A percentile compares a stretch with the other conserved stretches of the same genome.
These are phyloP conservation scores for Globisporangium solare DNA, from an alignment of 352 stramenopile genomes.

Conservation along the genomic window DNA sequence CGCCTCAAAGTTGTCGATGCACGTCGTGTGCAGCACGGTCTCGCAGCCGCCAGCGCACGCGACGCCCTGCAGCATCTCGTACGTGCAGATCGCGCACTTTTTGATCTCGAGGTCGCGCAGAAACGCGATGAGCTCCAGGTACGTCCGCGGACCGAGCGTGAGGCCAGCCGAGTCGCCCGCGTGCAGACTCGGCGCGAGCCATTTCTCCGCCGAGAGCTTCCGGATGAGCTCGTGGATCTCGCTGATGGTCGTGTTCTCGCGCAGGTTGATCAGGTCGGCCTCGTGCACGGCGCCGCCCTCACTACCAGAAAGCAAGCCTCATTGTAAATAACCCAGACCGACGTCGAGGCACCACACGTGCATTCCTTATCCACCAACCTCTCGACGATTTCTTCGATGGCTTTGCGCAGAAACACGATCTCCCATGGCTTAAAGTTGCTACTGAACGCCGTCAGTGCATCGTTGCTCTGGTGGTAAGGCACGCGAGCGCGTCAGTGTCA, in stretches of 20 bases:
- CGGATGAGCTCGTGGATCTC: slow-evolving; percentile 64
- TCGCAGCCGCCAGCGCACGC: slow-evolving; percentile 35
- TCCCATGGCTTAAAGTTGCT: slow-evolving; percentile 81
- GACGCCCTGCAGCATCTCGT: slow-evolving; percentile 65
- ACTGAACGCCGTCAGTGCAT: slow-evolving; percentile 65
- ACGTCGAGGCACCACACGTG: too few relatives aligned
- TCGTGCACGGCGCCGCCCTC: slow-evolving; percentile 63
- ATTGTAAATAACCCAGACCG: too few relatives aligned
- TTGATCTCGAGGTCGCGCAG: slow-evolving; percentile 70
- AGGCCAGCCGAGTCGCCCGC: slow-evolving; percentile 31
- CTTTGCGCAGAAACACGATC: slow-evolving; percentile 80
- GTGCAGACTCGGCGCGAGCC: slow-evolving; percentile 47
- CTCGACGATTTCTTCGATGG: slow-evolving; percentile 78
- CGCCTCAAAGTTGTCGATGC: slow-evolving; percentile 61
- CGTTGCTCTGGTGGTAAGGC: slow-evolving; percentile 44
- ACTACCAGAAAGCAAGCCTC: slow-evolving; percentile 16
- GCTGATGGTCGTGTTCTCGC: slow-evolving; percentile 56
- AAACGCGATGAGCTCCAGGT: slow-evolving; percentile 70
- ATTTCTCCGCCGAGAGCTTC: slow-evolving; percentile 64
- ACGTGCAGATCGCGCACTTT: slow-evolving; percentile 76
- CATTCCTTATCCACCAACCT: slow-evolving; percentile 22
- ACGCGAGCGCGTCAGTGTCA: background rate
- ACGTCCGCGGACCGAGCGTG: slow-evolving; percentile 64
- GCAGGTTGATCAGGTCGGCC: slow-evolving; percentile 65
- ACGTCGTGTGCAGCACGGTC: slow-evolving; percentile 43